Evolutionary conservation across 2,329 filamentous ascomycete genomes (phyloP).

Genomic region (Exserohilum turcica): DNA sequence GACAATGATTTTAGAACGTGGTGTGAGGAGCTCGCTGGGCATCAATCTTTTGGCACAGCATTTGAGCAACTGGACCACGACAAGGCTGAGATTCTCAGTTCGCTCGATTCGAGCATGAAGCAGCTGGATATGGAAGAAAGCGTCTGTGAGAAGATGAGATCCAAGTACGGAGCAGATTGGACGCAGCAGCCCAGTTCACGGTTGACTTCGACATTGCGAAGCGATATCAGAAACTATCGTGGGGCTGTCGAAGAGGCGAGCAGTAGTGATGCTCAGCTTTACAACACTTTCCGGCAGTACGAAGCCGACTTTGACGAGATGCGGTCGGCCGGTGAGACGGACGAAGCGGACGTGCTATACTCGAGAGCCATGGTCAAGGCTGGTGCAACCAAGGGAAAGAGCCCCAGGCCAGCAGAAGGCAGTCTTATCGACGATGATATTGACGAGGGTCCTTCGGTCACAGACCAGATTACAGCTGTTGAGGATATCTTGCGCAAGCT

Average conservation of each 20-base stretch:
- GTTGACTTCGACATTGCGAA: conserved; percentile 83
- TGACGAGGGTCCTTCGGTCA: conserved; percentile 77
- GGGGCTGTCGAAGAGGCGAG: conserved; percentile 88
- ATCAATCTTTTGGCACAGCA: conserved; percentile 76
- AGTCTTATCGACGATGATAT: conserved; percentile 93
- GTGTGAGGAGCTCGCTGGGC: conserved; percentile 90
- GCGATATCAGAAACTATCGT: conserved; percentile 84
- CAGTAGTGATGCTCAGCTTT: conserved; percentile 82
- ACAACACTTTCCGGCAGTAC: conserved; percentile 81
- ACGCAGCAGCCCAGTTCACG: conserved; percentile 93
- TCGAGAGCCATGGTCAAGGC: conserved; percentile 83
- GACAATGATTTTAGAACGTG: conserved; percentile 92
- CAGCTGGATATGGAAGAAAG: conserved; percentile 96
- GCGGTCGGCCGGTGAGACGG: conserved; percentile 82
- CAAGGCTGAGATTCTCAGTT: conserved; percentile 73
- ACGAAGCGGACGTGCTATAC: conserved; percentile 86
- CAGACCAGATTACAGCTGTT: conserved; percentile 86
- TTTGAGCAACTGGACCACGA: conserved; percentile 80
- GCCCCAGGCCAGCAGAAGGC: conserved; percentile 68
- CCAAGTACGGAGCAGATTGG: conserved; percentile 95
- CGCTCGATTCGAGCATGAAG: conserved; percentile 80
- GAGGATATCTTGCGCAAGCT: conserved; percentile 91
- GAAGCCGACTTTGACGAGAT: conserved; percentile 93
- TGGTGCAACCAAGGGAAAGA: conserved; percentile 66
- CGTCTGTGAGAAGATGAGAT: conserved; percentile 98